phyloP scores from a whole-genome alignment of 1,284 basidiomycete species.

The Pseudozyma hubeiensis region DNA sequence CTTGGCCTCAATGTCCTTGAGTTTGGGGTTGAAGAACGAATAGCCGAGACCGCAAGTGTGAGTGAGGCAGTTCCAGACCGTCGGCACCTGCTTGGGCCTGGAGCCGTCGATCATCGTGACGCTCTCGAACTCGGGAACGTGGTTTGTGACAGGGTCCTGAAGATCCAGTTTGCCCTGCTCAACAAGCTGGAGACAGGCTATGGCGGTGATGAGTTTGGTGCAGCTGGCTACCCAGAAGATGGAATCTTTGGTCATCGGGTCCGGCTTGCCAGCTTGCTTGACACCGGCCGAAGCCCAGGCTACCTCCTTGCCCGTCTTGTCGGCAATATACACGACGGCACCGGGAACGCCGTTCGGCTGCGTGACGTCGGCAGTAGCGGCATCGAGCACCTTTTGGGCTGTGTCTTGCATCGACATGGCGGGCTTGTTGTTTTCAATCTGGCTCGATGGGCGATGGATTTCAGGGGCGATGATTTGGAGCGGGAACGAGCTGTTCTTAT shows the following conservation, averaged over 20 bases:
- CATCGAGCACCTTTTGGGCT: slow-evolving; percentile 34
- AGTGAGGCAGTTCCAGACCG: slow-evolving; percentile 48
- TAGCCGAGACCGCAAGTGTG: slow-evolving; percentile 48
- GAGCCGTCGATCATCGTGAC: slow-evolving; percentile 45
- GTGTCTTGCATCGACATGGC: slow-evolving; percentile 36
- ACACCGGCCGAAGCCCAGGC: slow-evolving; percentile 54
- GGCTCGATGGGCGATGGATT: too few species aligned
- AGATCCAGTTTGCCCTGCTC: slow-evolving; percentile 62
- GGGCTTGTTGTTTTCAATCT: background rate
- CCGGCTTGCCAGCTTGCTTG: slow-evolving; percentile 40
- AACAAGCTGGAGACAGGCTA: slow-evolving; percentile 66
- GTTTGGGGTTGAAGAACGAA: slow-evolving; percentile 49
- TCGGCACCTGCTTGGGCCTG: slow-evolving; percentile 48
- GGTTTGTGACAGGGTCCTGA: slow-evolving; percentile 52
- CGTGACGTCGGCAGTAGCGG: slow-evolving; percentile 25
- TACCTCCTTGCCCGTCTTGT: slow-evolving; percentile 51
- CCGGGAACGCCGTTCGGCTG: slow-evolving; percentile 48
- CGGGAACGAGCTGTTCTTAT: too few species aligned
- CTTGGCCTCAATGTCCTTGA: slow-evolving; percentile 26
- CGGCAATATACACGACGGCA: slow-evolving; percentile 55
- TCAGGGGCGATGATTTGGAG: too few species aligned
- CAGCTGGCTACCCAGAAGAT: slow-evolving; percentile 59
- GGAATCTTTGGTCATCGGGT: slow-evolving; percentile 53
- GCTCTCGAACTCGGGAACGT: slow-evolving; percentile 59
- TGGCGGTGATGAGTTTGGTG: slow-evolving; percentile 68